Conservation (phyloP, 176 grass and related monocot genomes). For the Cymbopogon citratus region DNA sequence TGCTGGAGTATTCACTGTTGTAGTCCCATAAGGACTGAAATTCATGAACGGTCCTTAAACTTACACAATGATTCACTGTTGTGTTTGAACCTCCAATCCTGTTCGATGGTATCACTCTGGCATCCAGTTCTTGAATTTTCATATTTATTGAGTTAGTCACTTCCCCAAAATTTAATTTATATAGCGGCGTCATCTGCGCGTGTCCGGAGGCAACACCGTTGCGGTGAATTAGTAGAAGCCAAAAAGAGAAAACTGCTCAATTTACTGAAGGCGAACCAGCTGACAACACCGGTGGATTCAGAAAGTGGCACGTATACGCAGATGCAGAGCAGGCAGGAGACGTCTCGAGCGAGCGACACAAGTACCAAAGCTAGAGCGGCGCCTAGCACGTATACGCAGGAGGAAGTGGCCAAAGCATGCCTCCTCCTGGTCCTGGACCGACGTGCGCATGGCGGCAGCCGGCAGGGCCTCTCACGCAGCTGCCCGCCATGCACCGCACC, state of each 20-base stretch:
- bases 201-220: too few relatives aligned
- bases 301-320: background rate
- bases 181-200: too few relatives aligned
- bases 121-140: too few relatives aligned
- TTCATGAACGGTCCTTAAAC: too few relatives aligned
- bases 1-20: background rate
- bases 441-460: slow-evolving; percentile 14
- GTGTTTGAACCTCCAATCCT: too few relatives aligned
- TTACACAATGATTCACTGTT: too few relatives aligned
- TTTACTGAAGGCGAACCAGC: background rate
- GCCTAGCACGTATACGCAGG: background rate
- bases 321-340: background rate
- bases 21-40: too few relatives aligned
- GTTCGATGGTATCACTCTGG: too few relatives aligned
- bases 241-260: background rate
- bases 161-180: too few relatives aligned
- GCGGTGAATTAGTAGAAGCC: too few relatives aligned
- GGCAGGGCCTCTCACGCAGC: background rate
- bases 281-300: background rate
- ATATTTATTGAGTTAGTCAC: too few relatives aligned
- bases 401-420: background rate
- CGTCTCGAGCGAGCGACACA: background rate
- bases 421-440: background rate
- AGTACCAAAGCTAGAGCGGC: background rate
- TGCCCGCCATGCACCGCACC: slow-evolving; percentile 28